Evolutionary conservation across 768 basidiomycete species (phyloP).

Genomic region (Suillus plorans): DNA sequence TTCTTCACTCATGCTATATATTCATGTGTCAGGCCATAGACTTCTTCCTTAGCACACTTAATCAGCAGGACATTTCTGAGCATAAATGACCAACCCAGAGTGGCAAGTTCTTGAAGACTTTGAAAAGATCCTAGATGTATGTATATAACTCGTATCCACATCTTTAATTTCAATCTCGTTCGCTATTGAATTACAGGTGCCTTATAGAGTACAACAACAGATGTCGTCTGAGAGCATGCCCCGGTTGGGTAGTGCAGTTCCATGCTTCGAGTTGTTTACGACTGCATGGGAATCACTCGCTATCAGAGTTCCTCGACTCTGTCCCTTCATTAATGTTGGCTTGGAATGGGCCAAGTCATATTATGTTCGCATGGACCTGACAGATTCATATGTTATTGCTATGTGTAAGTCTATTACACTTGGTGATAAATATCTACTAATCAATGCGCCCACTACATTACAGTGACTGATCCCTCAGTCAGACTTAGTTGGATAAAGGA

Average conservation of each 20-base stretch:
- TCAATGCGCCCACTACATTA: not conserved
- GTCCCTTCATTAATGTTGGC: not conserved
- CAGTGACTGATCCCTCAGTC: not conserved
- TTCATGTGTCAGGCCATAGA: not conserved
- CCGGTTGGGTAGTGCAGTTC: not conserved
- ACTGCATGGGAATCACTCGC: not conserved
- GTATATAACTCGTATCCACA: not conserved
- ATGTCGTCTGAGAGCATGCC: not conserved
- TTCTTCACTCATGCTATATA: not conserved
- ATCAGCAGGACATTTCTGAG: constrained; percentile 1
- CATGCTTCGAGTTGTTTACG: not conserved
- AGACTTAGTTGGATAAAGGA: not conserved
- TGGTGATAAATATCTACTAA: not conserved
- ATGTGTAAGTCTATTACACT: not conserved
- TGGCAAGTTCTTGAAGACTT: constrained; percentile 3
- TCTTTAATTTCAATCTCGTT: not conserved
- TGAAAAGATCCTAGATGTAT: constrained; percentile 5
- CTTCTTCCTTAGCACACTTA: not conserved
- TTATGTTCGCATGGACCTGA: not conserved
- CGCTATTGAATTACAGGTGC: not conserved
- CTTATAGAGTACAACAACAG: not conserved
- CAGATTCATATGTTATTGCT: not conserved
- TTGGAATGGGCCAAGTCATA: not conserved
- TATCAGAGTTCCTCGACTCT: not conserved
- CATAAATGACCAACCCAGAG: not conserved